Conservation (phyloP, 352 stramenopile genomes). For the Elongisporangium anandrum region DNA sequence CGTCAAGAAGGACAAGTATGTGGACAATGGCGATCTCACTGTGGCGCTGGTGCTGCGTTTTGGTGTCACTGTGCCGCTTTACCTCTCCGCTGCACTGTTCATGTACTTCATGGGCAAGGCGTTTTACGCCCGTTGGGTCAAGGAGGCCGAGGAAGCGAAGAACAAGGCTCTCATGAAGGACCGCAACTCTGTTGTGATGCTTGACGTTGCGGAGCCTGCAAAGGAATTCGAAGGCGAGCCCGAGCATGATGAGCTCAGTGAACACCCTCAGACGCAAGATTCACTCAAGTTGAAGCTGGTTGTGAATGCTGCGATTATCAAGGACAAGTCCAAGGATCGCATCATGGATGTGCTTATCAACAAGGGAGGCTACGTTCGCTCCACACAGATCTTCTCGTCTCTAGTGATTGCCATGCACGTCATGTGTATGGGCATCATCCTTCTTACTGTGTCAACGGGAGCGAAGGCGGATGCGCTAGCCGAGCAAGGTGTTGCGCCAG, state of each 20-base stretch:
- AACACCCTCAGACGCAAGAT: slow-evolving; percentile 3
- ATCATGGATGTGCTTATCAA: slow-evolving; percentile 58
- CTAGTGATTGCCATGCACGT: slow-evolving; percentile 69
- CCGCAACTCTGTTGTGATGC: slow-evolving; percentile 12
- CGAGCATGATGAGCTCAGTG: slow-evolving; percentile 6
- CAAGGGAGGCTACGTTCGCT: slow-evolving; percentile 78
- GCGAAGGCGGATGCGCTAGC: slow-evolving; percentile 21
- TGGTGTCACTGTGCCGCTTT: slow-evolving; percentile 69
- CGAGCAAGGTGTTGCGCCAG: slow-evolving; percentile 13
- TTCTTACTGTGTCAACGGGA: slow-evolving; percentile 56
- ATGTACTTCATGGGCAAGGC: slow-evolving; percentile 77
- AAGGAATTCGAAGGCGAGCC: slow-evolving; percentile 7
- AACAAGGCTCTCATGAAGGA: slow-evolving; percentile 46
- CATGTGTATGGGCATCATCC: slow-evolving; percentile 63
- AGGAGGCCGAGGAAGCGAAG: slow-evolving; percentile 55
- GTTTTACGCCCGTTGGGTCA: slow-evolving; percentile 69
- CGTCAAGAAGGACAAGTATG: slow-evolving; percentile 45
- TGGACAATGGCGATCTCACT: slow-evolving; percentile 46
- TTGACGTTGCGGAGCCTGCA: slow-evolving; percentile 17
- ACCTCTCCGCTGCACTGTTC: slow-evolving; percentile 59
- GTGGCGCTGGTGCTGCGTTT: slow-evolving; percentile 63
- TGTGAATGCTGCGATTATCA: slow-evolving; percentile 37
- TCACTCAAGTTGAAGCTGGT: slow-evolving; percentile 37
- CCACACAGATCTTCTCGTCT: slow-evolving; percentile 70
- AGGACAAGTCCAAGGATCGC: slow-evolving; percentile 42